Evolutionary conservation across 371 early-diverging fungal genomes (phyloP).

Genomic region (Mucor indicus): DNA sequence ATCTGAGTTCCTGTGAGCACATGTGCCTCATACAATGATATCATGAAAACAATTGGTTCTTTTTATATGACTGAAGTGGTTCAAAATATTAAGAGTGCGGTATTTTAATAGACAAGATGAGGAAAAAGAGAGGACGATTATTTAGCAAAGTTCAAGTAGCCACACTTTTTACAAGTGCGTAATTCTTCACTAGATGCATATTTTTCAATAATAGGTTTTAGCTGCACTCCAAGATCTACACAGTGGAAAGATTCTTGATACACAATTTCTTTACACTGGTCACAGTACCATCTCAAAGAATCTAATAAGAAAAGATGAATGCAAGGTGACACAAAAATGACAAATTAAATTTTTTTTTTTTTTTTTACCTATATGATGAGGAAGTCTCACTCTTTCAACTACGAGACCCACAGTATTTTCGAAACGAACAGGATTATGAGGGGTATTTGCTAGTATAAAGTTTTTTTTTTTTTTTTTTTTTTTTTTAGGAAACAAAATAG

Average conservation of each 20-base stretch:
- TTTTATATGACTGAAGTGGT: no score
- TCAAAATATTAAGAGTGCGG: no score
- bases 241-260: slow-evolving; percentile 90
- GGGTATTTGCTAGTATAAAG: slow-evolving; percentile 82
- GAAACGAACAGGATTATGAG: slow-evolving; percentile 93
- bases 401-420: slow-evolving; percentile 93
- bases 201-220: slow-evolving; percentile 87
- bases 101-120: no score
- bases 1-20: no score
- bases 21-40: no score
- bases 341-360: neutral
- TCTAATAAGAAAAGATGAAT: slow-evolving; percentile 38
- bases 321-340: slow-evolving; percentile 7
- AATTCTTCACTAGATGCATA: slow-evolving; percentile 63
- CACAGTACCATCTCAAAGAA: slow-evolving; percentile 93
- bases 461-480: slow-evolving; percentile 1
- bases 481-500: neutral
- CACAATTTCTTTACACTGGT: slow-evolving; percentile 75
- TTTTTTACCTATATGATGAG: slow-evolving; percentile 68
- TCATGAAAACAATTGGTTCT: no score
- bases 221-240: slow-evolving; percentile 82
- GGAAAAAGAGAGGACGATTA: no score
- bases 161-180: slow-evolving; percentile 79
- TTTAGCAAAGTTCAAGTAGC: slow-evolving; percentile 65
- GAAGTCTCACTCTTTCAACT: slow-evolving; percentile 81